Evolutionary conservation across 2,329 filamentous ascomycete genomes (phyloP).

Genomic region (Aspergillus piperis): DNA sequence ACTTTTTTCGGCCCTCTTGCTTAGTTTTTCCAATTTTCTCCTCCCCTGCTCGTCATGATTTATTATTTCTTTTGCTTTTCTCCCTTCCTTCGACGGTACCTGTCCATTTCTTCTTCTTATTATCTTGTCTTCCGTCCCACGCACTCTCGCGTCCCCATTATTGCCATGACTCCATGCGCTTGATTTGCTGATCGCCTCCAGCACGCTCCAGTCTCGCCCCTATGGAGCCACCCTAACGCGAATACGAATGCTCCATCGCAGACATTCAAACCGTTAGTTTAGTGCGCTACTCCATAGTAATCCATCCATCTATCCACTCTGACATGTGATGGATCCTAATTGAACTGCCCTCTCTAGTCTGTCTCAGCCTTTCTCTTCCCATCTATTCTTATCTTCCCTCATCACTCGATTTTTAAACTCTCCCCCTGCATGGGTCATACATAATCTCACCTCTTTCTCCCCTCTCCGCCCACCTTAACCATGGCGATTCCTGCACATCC

Average conservation of each 20-base stretch:
- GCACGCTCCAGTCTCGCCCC: not conserved
- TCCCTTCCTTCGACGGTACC: not conserved
- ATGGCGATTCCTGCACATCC: not conserved
- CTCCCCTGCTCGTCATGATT: not conserved
- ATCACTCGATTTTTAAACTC: not conserved
- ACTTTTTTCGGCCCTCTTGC: not conserved
- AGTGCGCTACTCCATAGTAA: not conserved
- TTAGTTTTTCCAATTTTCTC: not conserved
- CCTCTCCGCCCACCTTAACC: not conserved
- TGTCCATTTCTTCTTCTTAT: not conserved
- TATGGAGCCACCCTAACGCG: not conserved
- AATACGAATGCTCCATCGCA: constrained; percentile 4
- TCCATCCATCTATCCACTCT: not conserved
- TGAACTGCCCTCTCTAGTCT: not conserved
- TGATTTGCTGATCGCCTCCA: constrained; percentile 1
- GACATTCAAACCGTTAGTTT: not conserved
- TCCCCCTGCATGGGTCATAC: not conserved
- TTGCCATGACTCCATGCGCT: not conserved
- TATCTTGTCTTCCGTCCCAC: not conserved
- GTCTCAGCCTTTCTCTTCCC: not conserved
- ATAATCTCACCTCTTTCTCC: not conserved
- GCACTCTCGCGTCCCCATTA: not conserved
- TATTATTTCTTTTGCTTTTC: not conserved
- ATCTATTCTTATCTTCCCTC: constrained; percentile 3
- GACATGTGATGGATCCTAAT: constrained; percentile 4